Percentiles rank a stretch among this genome's conserved stretches.
Conservation (phyloP, 768 basidiomycete species). For the Naematelia aurantialba region DNA sequence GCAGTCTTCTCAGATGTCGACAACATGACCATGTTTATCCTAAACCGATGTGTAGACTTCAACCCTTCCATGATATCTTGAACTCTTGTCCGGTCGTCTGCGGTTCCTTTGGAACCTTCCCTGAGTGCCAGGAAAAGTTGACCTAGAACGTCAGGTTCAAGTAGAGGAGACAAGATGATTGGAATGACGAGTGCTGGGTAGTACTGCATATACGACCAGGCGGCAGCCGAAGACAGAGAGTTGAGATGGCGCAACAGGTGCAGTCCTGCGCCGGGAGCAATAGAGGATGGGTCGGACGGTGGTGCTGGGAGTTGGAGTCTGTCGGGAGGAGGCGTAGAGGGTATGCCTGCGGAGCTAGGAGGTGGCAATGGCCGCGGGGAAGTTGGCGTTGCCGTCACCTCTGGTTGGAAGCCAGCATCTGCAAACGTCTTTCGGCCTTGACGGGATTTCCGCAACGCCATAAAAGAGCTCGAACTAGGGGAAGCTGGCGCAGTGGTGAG, state of each 20-base stretch:
- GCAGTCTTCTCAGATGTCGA: conserved; percentile 10
- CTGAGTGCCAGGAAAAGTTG: conserved; percentile 19
- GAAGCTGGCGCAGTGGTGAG: neutral
- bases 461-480: conserved; percentile 7
- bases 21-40: conserved; percentile 37
- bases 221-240: conserved; percentile 3
- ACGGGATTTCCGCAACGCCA: conserved; percentile 13
- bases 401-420: neutral
- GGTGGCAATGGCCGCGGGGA: neutral
- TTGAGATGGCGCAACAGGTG: conserved; percentile 23
- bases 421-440: conserved; percentile 1
- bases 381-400: neutral
- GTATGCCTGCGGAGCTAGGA: neutral
- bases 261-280: conserved; percentile 28
- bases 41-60: conserved; percentile 21
- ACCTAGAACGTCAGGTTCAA: conserved; percentile 38
- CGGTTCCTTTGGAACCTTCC: conserved; percentile 5
- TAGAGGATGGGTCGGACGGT: conserved; percentile 18
- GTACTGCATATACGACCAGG: conserved; percentile 10
- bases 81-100: conserved; percentile 6
- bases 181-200: conserved; percentile 26
- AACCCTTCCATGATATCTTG: conserved; percentile 20
- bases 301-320: neutral
- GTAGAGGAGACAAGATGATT: conserved; percentile 18
- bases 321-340: neutral